Conservation (phyloP, 2,329 filamentous ascomycete species). For the Nothopassalora personata region DNA sequence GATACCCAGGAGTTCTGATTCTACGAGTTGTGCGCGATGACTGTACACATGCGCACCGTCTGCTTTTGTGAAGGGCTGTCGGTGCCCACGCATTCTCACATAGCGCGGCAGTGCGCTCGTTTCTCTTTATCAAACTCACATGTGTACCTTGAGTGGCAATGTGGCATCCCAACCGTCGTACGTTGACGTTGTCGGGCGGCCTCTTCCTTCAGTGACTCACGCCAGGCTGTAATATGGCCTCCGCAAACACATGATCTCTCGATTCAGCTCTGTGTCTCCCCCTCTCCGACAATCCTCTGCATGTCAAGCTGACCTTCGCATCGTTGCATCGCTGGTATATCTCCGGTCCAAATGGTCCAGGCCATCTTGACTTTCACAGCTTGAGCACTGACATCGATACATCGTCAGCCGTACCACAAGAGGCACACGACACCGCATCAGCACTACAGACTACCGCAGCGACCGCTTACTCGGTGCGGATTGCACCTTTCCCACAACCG, state of each 20-base stretch:
- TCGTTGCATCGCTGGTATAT: background rate
- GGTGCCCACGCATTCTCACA: background rate
- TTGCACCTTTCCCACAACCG: background rate
- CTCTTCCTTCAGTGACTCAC: background rate
- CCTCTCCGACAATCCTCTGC: background rate
- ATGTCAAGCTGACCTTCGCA: background rate
- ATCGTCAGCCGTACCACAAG: background rate
- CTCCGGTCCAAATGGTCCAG: background rate
- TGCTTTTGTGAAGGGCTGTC: background rate
- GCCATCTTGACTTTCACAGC: background rate
- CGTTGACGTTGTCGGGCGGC: background rate
- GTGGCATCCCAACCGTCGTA: background rate
- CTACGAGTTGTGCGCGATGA: background rate
- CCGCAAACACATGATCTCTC: background rate
- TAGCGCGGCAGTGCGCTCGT: too few species aligned
- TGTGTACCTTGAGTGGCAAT: too few species aligned
- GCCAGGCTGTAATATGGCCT: background rate
- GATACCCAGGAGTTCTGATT: background rate
- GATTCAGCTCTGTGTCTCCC: background rate
- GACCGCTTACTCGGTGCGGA: background rate
- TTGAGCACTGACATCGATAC: background rate
- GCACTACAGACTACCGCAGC: background rate
- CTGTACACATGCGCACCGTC: background rate
- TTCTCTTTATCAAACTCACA: too few species aligned
- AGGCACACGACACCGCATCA: background rate